Base-by-base conservation (phyloP, 2,329 filamentous ascomycete species). In the Fusarium gaditjirri region DNA sequence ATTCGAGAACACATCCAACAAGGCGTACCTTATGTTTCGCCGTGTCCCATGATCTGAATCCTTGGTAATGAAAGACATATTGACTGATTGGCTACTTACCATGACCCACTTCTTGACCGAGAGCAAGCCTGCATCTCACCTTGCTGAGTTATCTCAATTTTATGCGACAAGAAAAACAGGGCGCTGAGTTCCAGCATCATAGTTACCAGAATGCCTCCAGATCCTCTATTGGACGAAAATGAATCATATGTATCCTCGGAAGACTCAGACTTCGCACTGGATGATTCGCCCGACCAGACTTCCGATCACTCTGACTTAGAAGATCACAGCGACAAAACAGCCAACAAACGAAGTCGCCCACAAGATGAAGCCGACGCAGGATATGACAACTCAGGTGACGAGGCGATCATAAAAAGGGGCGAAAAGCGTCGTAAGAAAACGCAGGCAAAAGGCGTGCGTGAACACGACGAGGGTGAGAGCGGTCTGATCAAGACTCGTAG, bases 221-320 rank as follows among this genome's bases (percentile, higher is more conserved):
- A 85, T 52, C 79, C 81, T 25, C 72, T 80, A 61, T 77, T 78
- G 56, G 85, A 86, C 23, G 84, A 86, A 27, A 86, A 89, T 36
- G 87, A 88, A 65, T 83, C 89, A 65, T 93, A 93, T 75, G 88
- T 86, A 21, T 93, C 91, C 4, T 91, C 91, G 7, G 90, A 93
- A 73, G 92, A 94, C 78, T 92, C 91, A 14, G 91, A 94, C 77
- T 94, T 94, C 69, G 87, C 90, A 29, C 89, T 88, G n/a, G 90
- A 89, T 49, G 84, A 84, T 23, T 85, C 78, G 33, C 77, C 81
- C n/a, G 84, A 84, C 36, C 85, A 83, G 21, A 84, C 81, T 19
- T 86, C 85, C 1, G 84, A 86, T 9, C 83, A 82, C 16, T 88
- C 87, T 9, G 89, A 87, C 62, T 86, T 86, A 12, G 86, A 86